These are phyloP conservation scores for Physocladia obscura DNA, from an alignment of 192 early-diverging fungal genomes.

Conservation along the genomic window DNA sequence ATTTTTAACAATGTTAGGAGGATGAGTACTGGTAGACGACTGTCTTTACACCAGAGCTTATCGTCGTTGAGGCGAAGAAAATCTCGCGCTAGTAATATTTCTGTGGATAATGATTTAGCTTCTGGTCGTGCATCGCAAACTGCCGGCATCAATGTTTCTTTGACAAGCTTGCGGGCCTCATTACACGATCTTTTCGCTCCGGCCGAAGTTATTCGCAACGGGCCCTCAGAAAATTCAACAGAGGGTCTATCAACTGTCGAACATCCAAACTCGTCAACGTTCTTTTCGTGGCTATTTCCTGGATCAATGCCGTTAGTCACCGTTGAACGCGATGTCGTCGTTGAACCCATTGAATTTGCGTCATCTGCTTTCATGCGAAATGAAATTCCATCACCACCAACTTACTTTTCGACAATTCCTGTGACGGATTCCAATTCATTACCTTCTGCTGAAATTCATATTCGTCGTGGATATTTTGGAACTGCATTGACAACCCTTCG, in stretches of 20 bases:
- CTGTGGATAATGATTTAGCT: not conserved
- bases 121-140: not conserved
- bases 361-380: not conserved
- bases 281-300: slow-evolving; percentile 24
- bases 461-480: not conserved
- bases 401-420: not conserved
- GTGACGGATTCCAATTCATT: not conserved
- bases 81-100: not conserved
- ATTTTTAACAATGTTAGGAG: not conserved
- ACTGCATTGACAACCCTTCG: not conserved
- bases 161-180: not conserved
- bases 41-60: not conserved
- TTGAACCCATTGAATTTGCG: slow-evolving; percentile 16
- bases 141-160: slow-evolving; percentile 6
- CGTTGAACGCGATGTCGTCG: slow-evolving; percentile 21
- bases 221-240: not conserved
- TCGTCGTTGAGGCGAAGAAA: slow-evolving; percentile 5
- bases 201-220: not conserved
- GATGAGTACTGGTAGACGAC: not conserved
- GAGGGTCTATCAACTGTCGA: not conserved
- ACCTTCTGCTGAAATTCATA: not conserved
- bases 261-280: slow-evolving; percentile 19
- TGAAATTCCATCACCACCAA: not conserved
- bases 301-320: slow-evolving; percentile 8
- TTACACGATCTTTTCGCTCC: slow-evolving; percentile 27